Evolutionary conservation across 441 rosid genomes (phyloP).

Genomic region (Adansonia grandidieri): DNA sequence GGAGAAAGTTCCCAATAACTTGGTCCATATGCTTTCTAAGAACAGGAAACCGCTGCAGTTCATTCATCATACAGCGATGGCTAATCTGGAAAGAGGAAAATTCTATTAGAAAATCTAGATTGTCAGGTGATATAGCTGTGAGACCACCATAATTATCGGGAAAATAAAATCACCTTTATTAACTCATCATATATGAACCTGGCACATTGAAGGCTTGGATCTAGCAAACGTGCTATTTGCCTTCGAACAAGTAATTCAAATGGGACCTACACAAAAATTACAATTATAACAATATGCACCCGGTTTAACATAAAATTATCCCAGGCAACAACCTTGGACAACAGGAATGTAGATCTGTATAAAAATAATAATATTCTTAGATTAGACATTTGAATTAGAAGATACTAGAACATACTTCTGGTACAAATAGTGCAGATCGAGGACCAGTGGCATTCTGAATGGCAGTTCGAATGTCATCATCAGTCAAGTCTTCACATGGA

Average conservation of each 20-base stretch:
- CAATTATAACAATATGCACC: constrained; percentile 14
- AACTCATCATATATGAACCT: constrained; percentile 91
- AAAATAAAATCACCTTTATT: constrained; percentile 55
- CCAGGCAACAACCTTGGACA: constrained; percentile 5
- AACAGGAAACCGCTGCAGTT: constrained; percentile 80
- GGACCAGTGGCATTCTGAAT: too few relatives aligned
- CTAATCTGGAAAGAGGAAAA: constrained; percentile 68
- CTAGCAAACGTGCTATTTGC: constrained; percentile 87
- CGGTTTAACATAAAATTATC: constrained; percentile 9
- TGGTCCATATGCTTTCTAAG: constrained; percentile 89
- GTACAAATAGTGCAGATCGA: too few relatives aligned
- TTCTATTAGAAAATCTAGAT: constrained; percentile 17
- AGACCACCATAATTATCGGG: constrained; percentile 2
- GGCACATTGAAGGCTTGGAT: constrained; percentile 95
- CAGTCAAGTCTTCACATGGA: too few relatives aligned
- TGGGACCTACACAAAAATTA: constrained; percentile 63
- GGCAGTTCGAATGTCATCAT: too few relatives aligned
- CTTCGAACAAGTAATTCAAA: constrained; percentile 93
- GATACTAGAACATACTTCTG: constrained; percentile 45
- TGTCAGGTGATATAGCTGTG: not conserved
- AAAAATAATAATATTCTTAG: constrained; percentile 15
- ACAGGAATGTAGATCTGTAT: constrained; percentile 1
- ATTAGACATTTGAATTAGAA: constrained; percentile 18
- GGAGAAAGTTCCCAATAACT: constrained; percentile 81
- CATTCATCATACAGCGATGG: constrained; percentile 74